Percentiles rank a stretch among this genome's conserved stretches.
Conservation (phyloP, 192 early-diverging fungal species). For the Obelidium mucronatum region DNA sequence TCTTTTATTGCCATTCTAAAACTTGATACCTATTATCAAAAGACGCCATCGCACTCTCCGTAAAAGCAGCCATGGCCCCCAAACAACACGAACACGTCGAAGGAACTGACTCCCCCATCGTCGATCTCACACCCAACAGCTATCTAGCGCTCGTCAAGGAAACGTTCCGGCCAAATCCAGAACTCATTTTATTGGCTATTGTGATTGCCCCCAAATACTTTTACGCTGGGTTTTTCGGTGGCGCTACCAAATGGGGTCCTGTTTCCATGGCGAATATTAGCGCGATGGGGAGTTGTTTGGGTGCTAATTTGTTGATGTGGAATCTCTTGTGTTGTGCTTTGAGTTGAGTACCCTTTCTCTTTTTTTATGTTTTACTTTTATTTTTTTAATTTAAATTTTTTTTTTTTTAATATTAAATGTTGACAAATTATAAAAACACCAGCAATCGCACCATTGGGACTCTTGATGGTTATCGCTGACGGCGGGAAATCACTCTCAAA, state of each 20-base stretch:
- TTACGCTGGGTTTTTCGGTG: constrained; percentile 2
- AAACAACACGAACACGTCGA: not conserved
- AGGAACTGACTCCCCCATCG: not conserved
- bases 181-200: not conserved
- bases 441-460: not conserved
- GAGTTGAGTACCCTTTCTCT: no score
- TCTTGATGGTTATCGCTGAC: not conserved
- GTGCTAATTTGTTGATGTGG: constrained; percentile 2
- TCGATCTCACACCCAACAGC: not conserved
- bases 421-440: not conserved
- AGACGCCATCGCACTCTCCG: no score
- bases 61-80: not conserved
- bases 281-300: not conserved
- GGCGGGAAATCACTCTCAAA: not conserved
- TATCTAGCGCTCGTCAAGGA: not conserved
- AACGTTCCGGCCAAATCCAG: not conserved
- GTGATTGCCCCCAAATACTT: constrained; percentile 4
- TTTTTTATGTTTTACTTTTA: no score
- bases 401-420: not conserved
- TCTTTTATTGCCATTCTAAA: no score
- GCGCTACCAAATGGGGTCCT: constrained; percentile 7
- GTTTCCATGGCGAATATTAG: constrained; percentile 2
- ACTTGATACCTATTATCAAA: no score
- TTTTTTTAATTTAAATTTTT: no score
- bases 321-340: not conserved